Conservation (phyloP, 139 green algal genomes). For the Desmodesmus armatus region DNA sequence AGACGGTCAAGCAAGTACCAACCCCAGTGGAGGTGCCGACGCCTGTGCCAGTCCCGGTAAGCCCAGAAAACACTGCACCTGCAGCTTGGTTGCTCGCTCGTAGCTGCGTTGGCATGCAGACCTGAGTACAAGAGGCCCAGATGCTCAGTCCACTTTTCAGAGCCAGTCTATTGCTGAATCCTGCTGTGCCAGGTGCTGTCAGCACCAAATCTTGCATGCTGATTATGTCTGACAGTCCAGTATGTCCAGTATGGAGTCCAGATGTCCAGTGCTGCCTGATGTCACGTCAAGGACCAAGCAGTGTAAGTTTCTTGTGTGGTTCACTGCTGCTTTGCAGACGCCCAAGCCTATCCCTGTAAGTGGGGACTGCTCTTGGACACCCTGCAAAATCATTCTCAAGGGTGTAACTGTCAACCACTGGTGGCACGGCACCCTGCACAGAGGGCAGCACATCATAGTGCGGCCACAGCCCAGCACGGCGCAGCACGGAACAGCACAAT, state of each 20-base stretch:
- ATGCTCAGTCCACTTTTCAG: background rate
- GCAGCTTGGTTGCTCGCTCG: background rate
- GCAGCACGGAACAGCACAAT: too few relatives aligned
- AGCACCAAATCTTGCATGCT: background rate
- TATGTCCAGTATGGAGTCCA: background rate
- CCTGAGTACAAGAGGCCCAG: background rate
- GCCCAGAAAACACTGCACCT: background rate
- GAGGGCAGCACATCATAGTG: too few relatives aligned
- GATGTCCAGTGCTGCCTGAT: background rate
- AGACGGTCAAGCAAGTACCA: background rate
- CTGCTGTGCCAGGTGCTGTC: background rate
- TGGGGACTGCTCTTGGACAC: too few relatives aligned
- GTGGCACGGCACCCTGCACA: too few relatives aligned
- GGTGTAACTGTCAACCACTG: too few relatives aligned
- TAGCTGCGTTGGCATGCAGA: too few relatives aligned
- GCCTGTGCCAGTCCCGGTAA: background rate
- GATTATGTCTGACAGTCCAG: background rate
- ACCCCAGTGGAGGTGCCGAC: background rate
- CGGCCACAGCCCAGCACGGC: too few relatives aligned
- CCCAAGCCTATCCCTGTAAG: background rate
- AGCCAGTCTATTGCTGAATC: background rate
- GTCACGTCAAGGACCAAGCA: conserved; percentile 1
- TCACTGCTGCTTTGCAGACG: background rate
- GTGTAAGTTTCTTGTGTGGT: too few relatives aligned
- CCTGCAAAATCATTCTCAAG: background rate